Evolutionary conservation across 2,329 filamentous ascomycete species (phyloP), one percentile per base, ranked within the genome.

Genomic region (Colletotrichum destructivum): DNA sequence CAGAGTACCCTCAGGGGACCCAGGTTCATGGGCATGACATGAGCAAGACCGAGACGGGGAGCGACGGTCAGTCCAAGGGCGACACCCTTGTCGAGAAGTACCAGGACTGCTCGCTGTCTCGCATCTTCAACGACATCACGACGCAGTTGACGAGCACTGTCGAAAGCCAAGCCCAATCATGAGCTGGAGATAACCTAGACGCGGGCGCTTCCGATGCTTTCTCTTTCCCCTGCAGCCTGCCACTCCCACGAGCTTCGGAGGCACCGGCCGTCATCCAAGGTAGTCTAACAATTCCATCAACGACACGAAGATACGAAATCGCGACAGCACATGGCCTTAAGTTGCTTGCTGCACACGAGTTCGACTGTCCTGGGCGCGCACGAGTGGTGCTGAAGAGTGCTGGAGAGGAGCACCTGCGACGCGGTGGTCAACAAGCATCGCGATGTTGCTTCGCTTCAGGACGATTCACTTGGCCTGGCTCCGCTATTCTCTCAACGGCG

Each of bases 1-100:
- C 93, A 16, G 84, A 84, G 18, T 95, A 95, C 79, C 93, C 93
- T 0, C 84, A 88, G 69, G 93, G 93, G 1, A 94, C 92, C 1
- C 77, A 86, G 40, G 82, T 93, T 38, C 85, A 88, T 71, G 91
- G 91, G 1, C 81, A 85, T 69, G 87, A 90, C 69, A 83, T 91
- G 44, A 31, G 60, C 69, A 81, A 77, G 77, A 79, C 64, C 77
- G 78, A 61, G 73, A 74, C 18, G 73, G 75, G 59, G 68, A 62
- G 70, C 23, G 75, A 70, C 35, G 35, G 9, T 38, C 35, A 3
- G 51, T 68, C 38, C 52, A 44, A 46, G 42, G 74, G 64, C 62
- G 71, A 69, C 18, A 77, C 85, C 13, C 80, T 96, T 75, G 91
- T 92, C 47, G 88, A 92, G 64, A 95, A 94, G 81, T 96, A 96